Evolutionary conservation across 345 rosid species (phyloP).

Genomic region (Populus simonii): DNA sequence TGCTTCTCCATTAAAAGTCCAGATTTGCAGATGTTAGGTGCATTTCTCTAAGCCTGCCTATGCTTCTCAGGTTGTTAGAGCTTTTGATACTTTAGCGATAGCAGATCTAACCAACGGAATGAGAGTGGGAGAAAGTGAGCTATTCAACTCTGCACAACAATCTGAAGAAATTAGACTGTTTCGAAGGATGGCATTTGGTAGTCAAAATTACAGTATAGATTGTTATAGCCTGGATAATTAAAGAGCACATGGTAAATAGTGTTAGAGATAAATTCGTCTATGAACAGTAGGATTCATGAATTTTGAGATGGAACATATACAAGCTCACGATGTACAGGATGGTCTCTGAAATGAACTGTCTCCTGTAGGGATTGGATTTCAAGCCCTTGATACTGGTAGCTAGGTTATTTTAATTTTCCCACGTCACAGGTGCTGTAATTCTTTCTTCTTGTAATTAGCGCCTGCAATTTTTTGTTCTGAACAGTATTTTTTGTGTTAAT

Average conservation of each 20-base stretch:
- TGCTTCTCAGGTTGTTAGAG: conserved; percentile 73
- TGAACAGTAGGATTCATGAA: conserved; percentile 5
- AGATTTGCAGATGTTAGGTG: neutral
- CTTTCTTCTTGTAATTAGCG: conserved; percentile 32
- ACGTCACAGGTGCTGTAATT: conserved; percentile 6
- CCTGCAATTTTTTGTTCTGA: conserved; percentile 17
- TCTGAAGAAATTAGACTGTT: conserved; percentile 82
- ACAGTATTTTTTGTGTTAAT: neutral
- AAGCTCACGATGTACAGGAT: neutral
- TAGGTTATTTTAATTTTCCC: conserved; percentile 7
- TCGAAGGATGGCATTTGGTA: conserved; percentile 86
- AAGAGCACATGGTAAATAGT: conserved; percentile 33
- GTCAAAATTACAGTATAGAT: conserved; percentile 74
- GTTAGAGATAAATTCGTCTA: conserved; percentile 22
- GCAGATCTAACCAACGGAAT: conserved; percentile 82
- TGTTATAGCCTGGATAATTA: conserved; percentile 40
- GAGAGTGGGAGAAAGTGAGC: conserved; percentile 85
- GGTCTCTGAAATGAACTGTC: conserved; percentile 12
- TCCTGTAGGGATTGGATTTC: neutral
- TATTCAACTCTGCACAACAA: conserved; percentile 67
- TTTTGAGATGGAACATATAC: conserved; percentile 4
- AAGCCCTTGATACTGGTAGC: conserved; percentile 17
- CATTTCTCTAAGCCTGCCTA: conserved; percentile 9
- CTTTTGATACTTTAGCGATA: conserved; percentile 61
- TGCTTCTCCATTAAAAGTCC: neutral